phyloP scores from a whole-genome alignment of 768 basidiomycete species.

The Clitopilus hobsonii region DNA sequence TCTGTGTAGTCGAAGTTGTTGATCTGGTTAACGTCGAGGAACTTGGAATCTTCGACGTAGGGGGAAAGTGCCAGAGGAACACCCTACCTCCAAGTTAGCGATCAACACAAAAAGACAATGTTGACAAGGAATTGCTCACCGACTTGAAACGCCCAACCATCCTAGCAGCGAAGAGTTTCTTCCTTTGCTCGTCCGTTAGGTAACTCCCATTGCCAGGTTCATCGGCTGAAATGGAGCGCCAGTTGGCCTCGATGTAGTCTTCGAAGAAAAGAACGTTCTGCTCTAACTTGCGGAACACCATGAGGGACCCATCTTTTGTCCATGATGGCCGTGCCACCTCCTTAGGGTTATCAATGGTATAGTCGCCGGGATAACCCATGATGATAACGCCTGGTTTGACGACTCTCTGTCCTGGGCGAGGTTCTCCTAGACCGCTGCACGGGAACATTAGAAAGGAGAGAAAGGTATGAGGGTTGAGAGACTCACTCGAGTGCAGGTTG shows the following conservation, averaged over 20 bases:
- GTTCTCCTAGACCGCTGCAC: slow-evolving; percentile 7
- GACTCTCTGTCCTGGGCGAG: slow-evolving; percentile 19
- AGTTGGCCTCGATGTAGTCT: slow-evolving; percentile 9
- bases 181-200: slow-evolving; percentile 13
- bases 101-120: neutral
- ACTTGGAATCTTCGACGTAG: slow-evolving; percentile 18
- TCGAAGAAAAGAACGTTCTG: slow-evolving; percentile 25
- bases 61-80: slow-evolving; percentile 24
- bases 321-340: slow-evolving; percentile 19
- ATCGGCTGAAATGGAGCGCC: slow-evolving; percentile 1
- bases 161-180: slow-evolving; percentile 21
- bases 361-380: slow-evolving; percentile 29
- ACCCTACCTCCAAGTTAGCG: slow-evolving; percentile 13
- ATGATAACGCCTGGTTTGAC: slow-evolving; percentile 26
- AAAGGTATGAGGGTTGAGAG: slow-evolving; percentile 1
- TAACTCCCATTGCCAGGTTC: neutral
- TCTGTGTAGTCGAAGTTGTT: slow-evolving; percentile 23
- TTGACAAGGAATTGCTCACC: slow-evolving; percentile 4
- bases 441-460: neutral
- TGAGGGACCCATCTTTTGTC: slow-evolving; percentile 28
- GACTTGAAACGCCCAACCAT: slow-evolving; percentile 19
- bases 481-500: slow-evolving; percentile 19
- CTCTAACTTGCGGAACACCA: slow-evolving; percentile 29
- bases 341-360: slow-evolving; percentile 8
- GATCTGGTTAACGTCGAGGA: slow-evolving; percentile 12